These are phyloP conservation scores for Vigna unguiculata DNA, from an alignment of 306 rosid species.

Conservation along the genomic window DNA sequence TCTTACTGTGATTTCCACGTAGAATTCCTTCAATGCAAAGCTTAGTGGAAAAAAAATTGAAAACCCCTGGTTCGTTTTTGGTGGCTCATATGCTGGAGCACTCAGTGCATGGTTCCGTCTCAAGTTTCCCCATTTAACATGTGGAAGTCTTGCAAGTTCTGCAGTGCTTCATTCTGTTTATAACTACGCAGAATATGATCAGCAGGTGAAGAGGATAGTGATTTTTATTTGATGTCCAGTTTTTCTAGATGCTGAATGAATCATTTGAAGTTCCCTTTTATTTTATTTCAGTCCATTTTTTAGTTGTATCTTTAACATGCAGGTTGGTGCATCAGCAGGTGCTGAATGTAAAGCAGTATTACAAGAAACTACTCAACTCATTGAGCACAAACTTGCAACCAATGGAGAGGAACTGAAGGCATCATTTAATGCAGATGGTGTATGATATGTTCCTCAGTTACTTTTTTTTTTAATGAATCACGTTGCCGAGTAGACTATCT, in stretches of 20 bases:
- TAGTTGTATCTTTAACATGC: constrained; percentile 32
- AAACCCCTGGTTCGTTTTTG: constrained; percentile 87
- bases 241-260: too few species aligned
- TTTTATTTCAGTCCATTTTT: constrained; percentile 15
- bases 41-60: constrained; percentile 59
- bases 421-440: constrained; percentile 81
- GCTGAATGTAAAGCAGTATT: constrained; percentile 81
- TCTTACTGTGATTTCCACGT: constrained; percentile 29
- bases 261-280: not conserved
- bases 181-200: constrained; percentile 80
- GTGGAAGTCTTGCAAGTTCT: constrained; percentile 99
- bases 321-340: constrained; percentile 95
- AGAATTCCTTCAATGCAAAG: constrained; percentile 74
- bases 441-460: constrained; percentile 46
- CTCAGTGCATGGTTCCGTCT: constrained; percentile 98
- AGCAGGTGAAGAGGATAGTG: constrained; percentile 66
- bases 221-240: too few species aligned
- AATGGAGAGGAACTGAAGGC: constrained; percentile 59
- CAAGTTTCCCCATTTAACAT: constrained; percentile 94
- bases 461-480: constrained; percentile 7
- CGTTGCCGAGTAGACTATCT: constrained; percentile 15
- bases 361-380: constrained; percentile 76
- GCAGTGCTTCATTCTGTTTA: constrained; percentile 89
- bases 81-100: constrained; percentile 91
- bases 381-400: constrained; percentile 67